Evolutionary conservation across 2,329 filamentous ascomycete genomes (phyloP), one percentile per base, ranked within the genome.

Genomic region (Epichloe gansuensis): DNA sequence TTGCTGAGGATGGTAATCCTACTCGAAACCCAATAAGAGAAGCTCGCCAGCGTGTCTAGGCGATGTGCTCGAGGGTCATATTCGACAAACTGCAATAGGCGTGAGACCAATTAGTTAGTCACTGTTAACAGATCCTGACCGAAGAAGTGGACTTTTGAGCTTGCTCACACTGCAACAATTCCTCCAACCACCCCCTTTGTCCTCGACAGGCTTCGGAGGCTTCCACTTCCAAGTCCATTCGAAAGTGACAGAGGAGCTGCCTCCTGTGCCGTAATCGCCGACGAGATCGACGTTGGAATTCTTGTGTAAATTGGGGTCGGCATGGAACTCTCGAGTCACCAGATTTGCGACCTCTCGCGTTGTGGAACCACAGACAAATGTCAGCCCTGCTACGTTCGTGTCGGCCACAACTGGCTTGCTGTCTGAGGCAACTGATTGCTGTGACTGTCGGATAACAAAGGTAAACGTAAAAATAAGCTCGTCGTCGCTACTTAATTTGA

Each of bases 141-240:
- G 27, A n/a, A 25, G 15, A 27, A 7, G n/a, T 13, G 15, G 9
- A 23, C 15, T 21, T 17, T 15, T 9, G 31, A 21, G 49, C 34
- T 50, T 54, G 50, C 47, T 39, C 74, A 89, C 85, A 66, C 89
- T 96, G 75, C 93, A 97, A 60, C 85, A 87, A 64, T 94, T 97
- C 63, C 89, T 87, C 91, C 93, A 98, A 44, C 93, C 93, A 53
- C 89, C 89, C 34, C 87, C 87, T 61, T 81, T 81, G 64, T 96
- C 90, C 64, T 96, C 90, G 15, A 73, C 71, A 13, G 72, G 63
- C 73, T 89, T 95, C 39, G 93, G 93, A 8, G 93, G 88, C 64
- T 86, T 89, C 89, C 91, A 98, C 73, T 85, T 93, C 93, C 93
- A 98, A 7, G 85, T 84, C 89, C 91, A 98, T 57, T 91, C 85